These are phyloP conservation scores for grape (Vitis vinifera) DNA, from an alignment of 164 flowering plant species.

Conservation along the genomic window DNA sequence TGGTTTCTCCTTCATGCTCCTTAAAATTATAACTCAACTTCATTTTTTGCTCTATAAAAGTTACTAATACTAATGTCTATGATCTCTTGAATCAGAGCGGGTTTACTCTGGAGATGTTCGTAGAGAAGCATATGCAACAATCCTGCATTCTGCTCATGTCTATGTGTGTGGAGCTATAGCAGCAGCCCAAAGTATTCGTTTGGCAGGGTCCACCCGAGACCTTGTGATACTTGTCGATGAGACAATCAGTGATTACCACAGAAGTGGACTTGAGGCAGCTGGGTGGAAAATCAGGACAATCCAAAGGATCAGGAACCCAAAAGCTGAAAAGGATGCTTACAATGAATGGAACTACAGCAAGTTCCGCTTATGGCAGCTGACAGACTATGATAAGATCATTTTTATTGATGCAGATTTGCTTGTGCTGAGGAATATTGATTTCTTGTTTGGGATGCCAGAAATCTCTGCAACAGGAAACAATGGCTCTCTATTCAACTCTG, in stretches of 20 bases:
- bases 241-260: slow-evolving; percentile 48
- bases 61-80: background rate
- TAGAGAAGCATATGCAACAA: slow-evolving; percentile 78
- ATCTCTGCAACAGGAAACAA: slow-evolving; percentile 69
- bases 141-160: slow-evolving; percentile 66
- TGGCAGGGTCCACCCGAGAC: slow-evolving; percentile 62
- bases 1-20: too few relatives aligned
- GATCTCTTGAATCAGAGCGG: slow-evolving; percentile 25
- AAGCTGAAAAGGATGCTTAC: slow-evolving; percentile 66
- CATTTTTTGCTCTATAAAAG: too few relatives aligned
- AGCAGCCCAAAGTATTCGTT: slow-evolving; percentile 70
- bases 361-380: slow-evolving; percentile 68
- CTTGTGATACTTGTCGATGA: slow-evolving; percentile 73
- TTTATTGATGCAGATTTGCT: slow-evolving; percentile 74
- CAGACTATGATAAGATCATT: slow-evolving; percentile 70
- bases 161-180: slow-evolving; percentile 82
- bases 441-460: slow-evolving; percentile 61
- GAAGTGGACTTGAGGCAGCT: slow-evolving; percentile 67
- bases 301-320: slow-evolving; percentile 66
- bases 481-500: slow-evolving; percentile 65
- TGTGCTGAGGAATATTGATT: slow-evolving; percentile 56
- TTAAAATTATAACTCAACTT: too few relatives aligned
- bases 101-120: slow-evolving; percentile 24
- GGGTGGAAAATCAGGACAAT: slow-evolving; percentile 71
- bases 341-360: slow-evolving; percentile 83